phyloP scores from a whole-genome alignment of 345 rosid species.

The Excoecaria cochinchinensis region DNA sequence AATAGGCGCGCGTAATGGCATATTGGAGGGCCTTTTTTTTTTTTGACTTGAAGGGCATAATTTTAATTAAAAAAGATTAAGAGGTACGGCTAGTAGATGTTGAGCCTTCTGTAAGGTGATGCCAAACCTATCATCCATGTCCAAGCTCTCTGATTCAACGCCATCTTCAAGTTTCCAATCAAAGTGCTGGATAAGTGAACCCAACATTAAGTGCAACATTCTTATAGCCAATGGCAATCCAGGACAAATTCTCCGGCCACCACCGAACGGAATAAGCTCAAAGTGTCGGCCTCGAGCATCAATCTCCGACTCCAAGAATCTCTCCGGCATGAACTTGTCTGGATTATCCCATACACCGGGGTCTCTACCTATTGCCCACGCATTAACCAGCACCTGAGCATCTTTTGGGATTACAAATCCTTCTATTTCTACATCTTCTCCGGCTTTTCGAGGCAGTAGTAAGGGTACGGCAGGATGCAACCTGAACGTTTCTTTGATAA shows the following conservation, averaged over 20 bases:
- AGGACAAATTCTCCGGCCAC: slow-evolving; percentile 8
- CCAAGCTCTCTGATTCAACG: neutral
- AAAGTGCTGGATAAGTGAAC: neutral
- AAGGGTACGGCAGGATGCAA: neutral
- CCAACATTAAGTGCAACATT: slow-evolving; percentile 7
- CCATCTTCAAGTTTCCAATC: slow-evolving; percentile 16
- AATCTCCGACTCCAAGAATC: neutral
- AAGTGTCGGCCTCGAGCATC: slow-evolving; percentile 7
- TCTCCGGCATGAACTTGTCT: neutral
- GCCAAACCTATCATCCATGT: slow-evolving; percentile 10
- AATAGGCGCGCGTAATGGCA: no score
- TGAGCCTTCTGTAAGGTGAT: slow-evolving; percentile 10
- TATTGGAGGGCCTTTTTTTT: no score
- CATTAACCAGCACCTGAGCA: slow-evolving; percentile 3
- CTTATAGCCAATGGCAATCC: slow-evolving; percentile 9
- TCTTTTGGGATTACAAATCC: neutral
- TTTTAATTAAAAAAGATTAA: no score
- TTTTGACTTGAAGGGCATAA: no score
- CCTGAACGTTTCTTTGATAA: neutral
- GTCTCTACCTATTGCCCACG: slow-evolving; percentile 33
- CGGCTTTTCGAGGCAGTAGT: neutral
- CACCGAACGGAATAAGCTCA: slow-evolving; percentile 9
- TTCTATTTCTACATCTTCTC: neutral
- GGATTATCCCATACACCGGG: neutral
- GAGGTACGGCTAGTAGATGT: slow-evolving; percentile 1